A percentile compares a stretch with the other conserved stretches of the same genome.
Evolutionary conservation across 2,329 filamentous ascomycete species (phyloP).

Genomic region (Paecilomyces niveus): DNA sequence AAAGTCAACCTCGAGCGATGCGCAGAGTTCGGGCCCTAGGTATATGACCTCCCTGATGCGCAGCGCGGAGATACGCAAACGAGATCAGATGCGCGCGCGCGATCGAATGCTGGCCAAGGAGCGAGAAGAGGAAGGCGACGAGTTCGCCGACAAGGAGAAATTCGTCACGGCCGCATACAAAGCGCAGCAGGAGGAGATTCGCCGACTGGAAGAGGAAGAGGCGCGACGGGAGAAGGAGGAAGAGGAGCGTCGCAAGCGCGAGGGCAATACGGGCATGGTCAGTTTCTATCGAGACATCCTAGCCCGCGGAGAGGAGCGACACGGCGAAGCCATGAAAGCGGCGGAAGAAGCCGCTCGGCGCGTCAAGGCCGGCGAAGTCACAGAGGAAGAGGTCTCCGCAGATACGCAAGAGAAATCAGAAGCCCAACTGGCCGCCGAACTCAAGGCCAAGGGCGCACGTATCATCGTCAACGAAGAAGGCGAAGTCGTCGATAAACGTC

Average conservation of each 20-base stretch:
- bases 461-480: constrained; percentile 58
- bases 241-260: constrained; percentile 42
- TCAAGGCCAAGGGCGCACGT: constrained; percentile 45
- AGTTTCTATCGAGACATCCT: constrained; percentile 56
- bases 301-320: constrained; percentile 49
- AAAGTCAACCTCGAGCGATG: constrained; percentile 13
- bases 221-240: constrained; percentile 47
- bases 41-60: constrained; percentile 56
- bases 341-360: constrained; percentile 38
- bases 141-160: constrained; percentile 60
- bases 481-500: constrained; percentile 57
- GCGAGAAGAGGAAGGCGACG: constrained; percentile 59
- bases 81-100: constrained; percentile 54
- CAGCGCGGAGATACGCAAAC: constrained; percentile 55
- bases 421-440: constrained; percentile 48
- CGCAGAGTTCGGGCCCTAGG: constrained; percentile 37
- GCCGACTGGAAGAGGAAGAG: constrained; percentile 53
- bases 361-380: constrained; percentile 27
- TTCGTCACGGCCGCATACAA: constrained; percentile 62
- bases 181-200: constrained; percentile 55
- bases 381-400: constrained; percentile 18
- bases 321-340: constrained; percentile 51
- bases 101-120: constrained; percentile 56
- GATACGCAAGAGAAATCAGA: constrained; percentile 40
- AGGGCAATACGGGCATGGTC: constrained; percentile 48